Percentiles rank a stretch among this genome's conserved stretches.
These are phyloP conservation scores for Cyclanthera cordifolia DNA, from an alignment of 306 rosid species.

Conservation along the genomic window DNA sequence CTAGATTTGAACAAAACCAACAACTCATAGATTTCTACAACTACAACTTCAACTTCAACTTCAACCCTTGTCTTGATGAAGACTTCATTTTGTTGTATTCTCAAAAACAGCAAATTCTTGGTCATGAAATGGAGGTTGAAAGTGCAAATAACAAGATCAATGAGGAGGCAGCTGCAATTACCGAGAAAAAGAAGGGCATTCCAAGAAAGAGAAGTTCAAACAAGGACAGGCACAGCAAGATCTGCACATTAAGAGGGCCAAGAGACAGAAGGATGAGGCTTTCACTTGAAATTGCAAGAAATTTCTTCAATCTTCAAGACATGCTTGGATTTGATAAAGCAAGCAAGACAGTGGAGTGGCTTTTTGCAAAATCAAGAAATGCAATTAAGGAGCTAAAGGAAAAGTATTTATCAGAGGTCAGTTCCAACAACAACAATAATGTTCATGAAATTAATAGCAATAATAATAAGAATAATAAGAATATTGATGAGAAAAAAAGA, in stretches of 20 bases:
- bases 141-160: not conserved
- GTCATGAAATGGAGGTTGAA: not conserved
- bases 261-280: conserved; percentile 49
- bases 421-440: not conserved
- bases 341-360: conserved; percentile 50
- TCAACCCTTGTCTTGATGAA: conserved; percentile 21
- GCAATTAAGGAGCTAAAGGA: conserved; percentile 35
- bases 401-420: not conserved
- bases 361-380: conserved; percentile 26
- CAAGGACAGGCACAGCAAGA: conserved; percentile 54
- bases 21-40: not conserved
- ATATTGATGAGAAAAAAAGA: not conserved
- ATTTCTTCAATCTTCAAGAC: conserved; percentile 51
- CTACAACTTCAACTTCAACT: not conserved
- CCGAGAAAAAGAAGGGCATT: not conserved
- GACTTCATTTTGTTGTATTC: conserved; percentile 25
- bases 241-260: conserved; percentile 42
- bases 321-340: conserved; percentile 50
- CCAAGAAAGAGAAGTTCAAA: conserved; percentile 27
- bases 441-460: too few species aligned
- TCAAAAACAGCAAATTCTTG: conserved; percentile 20
- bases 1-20: not conserved
- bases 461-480: too few species aligned
- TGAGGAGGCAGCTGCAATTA: not conserved
- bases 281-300: conserved; percentile 40